Conservation (phyloP, 257 asterid genomes). For the Solanum peruvianum region DNA sequence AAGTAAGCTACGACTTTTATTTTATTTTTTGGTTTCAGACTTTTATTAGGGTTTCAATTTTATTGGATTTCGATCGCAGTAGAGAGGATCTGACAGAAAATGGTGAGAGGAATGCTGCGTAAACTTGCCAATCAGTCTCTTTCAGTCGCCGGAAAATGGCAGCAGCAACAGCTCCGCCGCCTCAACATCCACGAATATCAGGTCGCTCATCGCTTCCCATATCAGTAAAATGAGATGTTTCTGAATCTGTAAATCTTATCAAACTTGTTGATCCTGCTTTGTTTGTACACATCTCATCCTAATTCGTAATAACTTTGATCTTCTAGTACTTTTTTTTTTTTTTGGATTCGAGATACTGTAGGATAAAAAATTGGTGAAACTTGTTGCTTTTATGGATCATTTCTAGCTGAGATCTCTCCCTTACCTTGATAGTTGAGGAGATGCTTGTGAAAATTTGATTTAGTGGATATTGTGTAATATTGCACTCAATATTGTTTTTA, state of each 20-base stretch:
- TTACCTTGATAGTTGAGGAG: not conserved
- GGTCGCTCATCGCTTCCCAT: constrained; percentile 19
- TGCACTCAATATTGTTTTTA: not conserved
- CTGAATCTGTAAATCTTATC: not conserved
- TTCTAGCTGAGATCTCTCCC: not conserved
- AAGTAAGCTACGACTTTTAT: not conserved
- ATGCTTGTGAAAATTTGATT: not conserved
- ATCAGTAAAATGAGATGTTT: not conserved
- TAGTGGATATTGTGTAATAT: not conserved
- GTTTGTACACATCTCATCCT: not conserved
- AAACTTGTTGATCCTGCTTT: not conserved
- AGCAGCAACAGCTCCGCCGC: constrained; percentile 98
- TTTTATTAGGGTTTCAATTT: not conserved
- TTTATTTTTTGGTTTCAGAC: not conserved
- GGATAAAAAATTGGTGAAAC: not conserved
- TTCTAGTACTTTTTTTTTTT: not conserved
- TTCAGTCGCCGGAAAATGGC: constrained; percentile 94
- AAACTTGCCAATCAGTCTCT: constrained; percentile 74
- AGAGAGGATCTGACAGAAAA: constrained; percentile 9
- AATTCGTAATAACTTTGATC: not conserved
- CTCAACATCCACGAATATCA: constrained; percentile 96
- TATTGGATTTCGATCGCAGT: not conserved
- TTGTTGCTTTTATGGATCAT: not conserved
- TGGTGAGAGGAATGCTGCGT: constrained; percentile 78
- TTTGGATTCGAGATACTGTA: not conserved